Conservation (phyloP, 164 flowering plant genomes). For the Annona squamosa region DNA sequence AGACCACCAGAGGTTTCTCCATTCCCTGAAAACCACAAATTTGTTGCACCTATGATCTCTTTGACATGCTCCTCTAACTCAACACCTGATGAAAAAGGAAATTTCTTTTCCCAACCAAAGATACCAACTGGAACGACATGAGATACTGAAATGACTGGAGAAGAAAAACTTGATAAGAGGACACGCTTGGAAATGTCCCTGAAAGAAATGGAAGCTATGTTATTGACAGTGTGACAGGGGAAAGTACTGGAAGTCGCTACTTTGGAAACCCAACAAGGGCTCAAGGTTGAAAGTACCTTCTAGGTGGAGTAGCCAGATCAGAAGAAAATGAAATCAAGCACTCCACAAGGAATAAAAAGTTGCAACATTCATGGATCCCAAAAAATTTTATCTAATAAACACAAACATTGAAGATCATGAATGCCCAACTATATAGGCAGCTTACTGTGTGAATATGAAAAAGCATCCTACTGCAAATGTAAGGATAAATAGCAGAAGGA, state of each 20-base stretch:
- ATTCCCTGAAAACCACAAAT: slow-evolving; percentile 24
- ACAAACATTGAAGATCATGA: not conserved
- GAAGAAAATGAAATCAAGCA: not conserved
- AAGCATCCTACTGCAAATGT: not conserved
- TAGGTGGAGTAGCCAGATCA: not conserved
- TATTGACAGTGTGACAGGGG: not conserved
- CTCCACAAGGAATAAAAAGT: not conserved
- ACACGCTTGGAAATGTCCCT: slow-evolving; percentile 68
- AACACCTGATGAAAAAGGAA: slow-evolving; percentile 10
- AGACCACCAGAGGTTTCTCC: slow-evolving; percentile 11
- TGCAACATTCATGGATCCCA: not conserved
- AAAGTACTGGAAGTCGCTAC: not conserved
- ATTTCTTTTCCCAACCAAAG: slow-evolving; percentile 35
- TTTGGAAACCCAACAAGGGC: not conserved
- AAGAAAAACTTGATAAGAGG: slow-evolving; percentile 54
- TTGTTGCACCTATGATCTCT: slow-evolving; percentile 39
- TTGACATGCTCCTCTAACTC: slow-evolving; percentile 27
- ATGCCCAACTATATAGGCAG: too few species aligned
- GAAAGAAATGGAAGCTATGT: slow-evolving; percentile 13
- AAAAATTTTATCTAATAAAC: not conserved
- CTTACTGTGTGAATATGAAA: not conserved
- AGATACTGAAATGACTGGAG: slow-evolving; percentile 34
- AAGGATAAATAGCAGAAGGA: not conserved
- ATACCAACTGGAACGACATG: slow-evolving; percentile 52
- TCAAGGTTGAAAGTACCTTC: not conserved